phyloP scores from a whole-genome alignment of 2,329 filamentous ascomycete genomes.

The Allantophomopsis lycopodina region DNA sequence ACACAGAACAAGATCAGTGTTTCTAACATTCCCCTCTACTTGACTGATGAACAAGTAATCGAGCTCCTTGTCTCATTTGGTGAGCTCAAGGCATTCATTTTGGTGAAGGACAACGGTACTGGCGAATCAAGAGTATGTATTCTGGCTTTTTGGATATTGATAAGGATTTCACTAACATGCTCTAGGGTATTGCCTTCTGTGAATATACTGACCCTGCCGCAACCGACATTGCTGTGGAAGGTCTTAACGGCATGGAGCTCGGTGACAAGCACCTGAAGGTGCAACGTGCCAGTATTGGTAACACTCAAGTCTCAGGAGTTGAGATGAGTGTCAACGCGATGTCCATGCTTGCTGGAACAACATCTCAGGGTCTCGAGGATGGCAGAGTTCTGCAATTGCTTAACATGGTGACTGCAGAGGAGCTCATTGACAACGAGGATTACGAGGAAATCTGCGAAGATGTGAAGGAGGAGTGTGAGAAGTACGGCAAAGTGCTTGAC shows the following conservation, averaged over 20 bases:
- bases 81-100: slow-evolving; percentile 78
- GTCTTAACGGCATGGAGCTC: slow-evolving; percentile 85
- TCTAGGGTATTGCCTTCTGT: slow-evolving; percentile 85
- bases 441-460: slow-evolving; percentile 98
- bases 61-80: slow-evolving; percentile 87
- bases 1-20: slow-evolving; percentile 93
- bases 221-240: slow-evolving; percentile 79
- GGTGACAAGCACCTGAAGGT: slow-evolving; percentile 80
- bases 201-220: slow-evolving; percentile 70
- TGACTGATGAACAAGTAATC: slow-evolving; percentile 81
- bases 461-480: slow-evolving; percentile 81
- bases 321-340: slow-evolving; percentile 97
- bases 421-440: slow-evolving; percentile 85
- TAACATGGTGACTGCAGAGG: slow-evolving; percentile 97
- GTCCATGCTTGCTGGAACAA: slow-evolving; percentile 91
- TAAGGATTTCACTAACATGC: slow-evolving; percentile 16
- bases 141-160: slow-evolving; percentile 1
- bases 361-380: slow-evolving; percentile 62
- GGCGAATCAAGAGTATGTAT: slow-evolving; percentile 72
- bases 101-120: slow-evolving; percentile 76
- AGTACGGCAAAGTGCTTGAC: slow-evolving; percentile 76
- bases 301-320: slow-evolving; percentile 80
- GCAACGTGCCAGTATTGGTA: slow-evolving; percentile 77
- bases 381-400: slow-evolving; percentile 81
- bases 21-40: slow-evolving; percentile 74